Base-by-base conservation (phyloP, 768 basidiomycete genomes). In the Boletus rubropictus region DNA sequence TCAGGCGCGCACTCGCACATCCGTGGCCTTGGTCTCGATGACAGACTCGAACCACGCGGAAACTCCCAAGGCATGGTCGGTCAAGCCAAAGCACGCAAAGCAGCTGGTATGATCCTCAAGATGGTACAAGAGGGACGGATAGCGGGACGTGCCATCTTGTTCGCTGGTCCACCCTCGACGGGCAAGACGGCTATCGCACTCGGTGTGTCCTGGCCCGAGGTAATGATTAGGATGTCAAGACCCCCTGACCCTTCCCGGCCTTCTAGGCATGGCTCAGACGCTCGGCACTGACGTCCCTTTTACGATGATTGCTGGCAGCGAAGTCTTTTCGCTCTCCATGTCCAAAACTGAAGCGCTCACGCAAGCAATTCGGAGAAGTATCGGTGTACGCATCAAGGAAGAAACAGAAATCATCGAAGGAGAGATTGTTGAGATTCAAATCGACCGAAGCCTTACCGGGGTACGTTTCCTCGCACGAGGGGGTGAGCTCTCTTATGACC, bases 181-280 rank as follows among this genome's bases (percentile, higher is more conserved):
- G 96, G 96, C 21, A 99, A 99, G 70, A 98, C 96, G 0, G 96
- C 96, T 27, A 96, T 99, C 60, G 96, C 95, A 5, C 78, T 98
- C 69, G 95, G 93, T 89, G 79, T 73, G 40, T 41, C 7, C 12
- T 24, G 32, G 21, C 4, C n/a, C 21, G 7, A 22, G 12, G 8
- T 17, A 4, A 10, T 29, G 18, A 15, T 15, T 3, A 3, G 22
- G 7, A 2, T 24, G 14, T 22, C 20, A 29, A 4, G 14, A 4
- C 3, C 20, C 7, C 1, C 44, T 49, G 18, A 53, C 34, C 15
- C 10, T 5, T 11, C 24, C 5, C 24, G 24, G 6, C 6, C 7
- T 20, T 36, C 15, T 46, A 92, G 94, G 89, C 44, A 96, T 98
- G 94, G 91, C 96, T 6, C 94, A 97, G 66, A 90, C 85, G 2